phyloP scores from a whole-genome alignment of 2,329 filamentous ascomycete species.

The Zalaria obscura region DNA sequence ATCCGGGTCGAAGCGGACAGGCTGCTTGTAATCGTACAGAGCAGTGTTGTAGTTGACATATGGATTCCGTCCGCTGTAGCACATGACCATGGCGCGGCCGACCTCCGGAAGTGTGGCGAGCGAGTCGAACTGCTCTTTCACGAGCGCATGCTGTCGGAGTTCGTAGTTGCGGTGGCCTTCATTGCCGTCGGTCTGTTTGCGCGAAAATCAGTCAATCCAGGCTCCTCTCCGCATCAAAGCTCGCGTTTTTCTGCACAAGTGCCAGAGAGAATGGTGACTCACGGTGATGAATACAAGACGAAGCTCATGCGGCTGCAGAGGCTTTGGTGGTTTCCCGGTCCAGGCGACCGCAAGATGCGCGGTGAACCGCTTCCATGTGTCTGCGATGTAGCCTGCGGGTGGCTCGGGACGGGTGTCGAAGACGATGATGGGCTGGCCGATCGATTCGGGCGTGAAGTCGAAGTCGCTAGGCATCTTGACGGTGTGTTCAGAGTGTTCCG shows the following conservation, averaged over 20 bases:
- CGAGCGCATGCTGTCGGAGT: slow-evolving; percentile 6
- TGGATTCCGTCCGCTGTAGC: slow-evolving; percentile 6
- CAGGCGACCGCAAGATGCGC: slow-evolving; percentile 7
- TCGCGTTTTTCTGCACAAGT: not conserved
- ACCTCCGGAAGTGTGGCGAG: slow-evolving; percentile 6
- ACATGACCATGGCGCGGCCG: slow-evolving; percentile 4
- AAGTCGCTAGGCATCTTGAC: no score
- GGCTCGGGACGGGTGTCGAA: slow-evolving; percentile 9
- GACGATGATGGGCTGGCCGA: slow-evolving; percentile 7
- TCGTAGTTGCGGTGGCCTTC: slow-evolving; percentile 8
- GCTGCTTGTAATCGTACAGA: no score
- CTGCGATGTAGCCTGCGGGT: slow-evolving; percentile 4
- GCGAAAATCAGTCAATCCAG: not conserved
- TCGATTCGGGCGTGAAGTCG: no score
- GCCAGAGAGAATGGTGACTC: not conserved
- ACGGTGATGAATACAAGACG: slow-evolving; percentile 7
- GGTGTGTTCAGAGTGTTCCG: no score
- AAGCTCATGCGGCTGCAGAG: slow-evolving; percentile 4
- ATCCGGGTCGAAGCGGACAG: no score
- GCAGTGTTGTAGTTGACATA: not conserved
- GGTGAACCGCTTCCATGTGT: slow-evolving; percentile 3
- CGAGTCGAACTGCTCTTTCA: slow-evolving; percentile 5
- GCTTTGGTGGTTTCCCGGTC: slow-evolving; percentile 6
- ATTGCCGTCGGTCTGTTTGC: slow-evolving; percentile 4
- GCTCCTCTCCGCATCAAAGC: not conserved